phyloP scores from a whole-genome alignment of 179 eudicot species.

The Carnegiea gigantea region DNA sequence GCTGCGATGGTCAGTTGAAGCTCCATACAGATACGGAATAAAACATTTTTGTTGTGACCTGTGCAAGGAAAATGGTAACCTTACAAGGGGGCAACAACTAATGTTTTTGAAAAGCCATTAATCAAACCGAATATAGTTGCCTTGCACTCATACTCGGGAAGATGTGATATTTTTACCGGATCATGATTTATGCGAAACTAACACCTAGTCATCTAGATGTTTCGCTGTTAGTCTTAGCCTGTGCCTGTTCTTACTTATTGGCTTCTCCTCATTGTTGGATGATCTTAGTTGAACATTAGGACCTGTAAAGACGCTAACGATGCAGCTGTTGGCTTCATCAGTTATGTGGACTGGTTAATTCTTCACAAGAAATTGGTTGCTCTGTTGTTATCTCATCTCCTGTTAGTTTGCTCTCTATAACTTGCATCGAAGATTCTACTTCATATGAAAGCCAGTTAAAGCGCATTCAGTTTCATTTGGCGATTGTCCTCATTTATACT shows the following conservation, averaged over 20 bases:
- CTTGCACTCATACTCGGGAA: conserved; percentile 16
- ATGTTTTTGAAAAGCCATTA: conserved; percentile 5
- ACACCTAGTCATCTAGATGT: conserved; percentile 4
- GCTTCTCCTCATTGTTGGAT: conserved; percentile 1
- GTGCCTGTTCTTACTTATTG: neutral
- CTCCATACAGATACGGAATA: conserved; percentile 23
- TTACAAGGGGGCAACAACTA: conserved; percentile 17
- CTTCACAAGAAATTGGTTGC: neutral
- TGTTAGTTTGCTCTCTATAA: too few species aligned
- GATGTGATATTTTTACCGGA: conserved; percentile 9
- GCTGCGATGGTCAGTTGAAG: neutral
- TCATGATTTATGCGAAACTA: conserved; percentile 11
- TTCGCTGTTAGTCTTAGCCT: conserved; percentile 7
- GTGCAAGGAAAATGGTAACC: neutral
- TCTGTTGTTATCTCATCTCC: too few species aligned
- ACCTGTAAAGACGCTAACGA: neutral
- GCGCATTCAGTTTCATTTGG: neutral
- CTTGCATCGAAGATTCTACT: neutral
- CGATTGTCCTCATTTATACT: too few species aligned
- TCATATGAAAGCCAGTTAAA: neutral
- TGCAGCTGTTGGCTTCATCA: neutral
- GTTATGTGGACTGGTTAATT: neutral
- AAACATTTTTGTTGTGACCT: conserved; percentile 1
- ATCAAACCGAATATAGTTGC: conserved; percentile 13
- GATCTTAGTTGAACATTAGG: neutral